These are phyloP conservation scores for Wickerhamomyces xylosicus DNA, from an alignment of 805 yeast genomes.

Conservation along the genomic window DNA sequence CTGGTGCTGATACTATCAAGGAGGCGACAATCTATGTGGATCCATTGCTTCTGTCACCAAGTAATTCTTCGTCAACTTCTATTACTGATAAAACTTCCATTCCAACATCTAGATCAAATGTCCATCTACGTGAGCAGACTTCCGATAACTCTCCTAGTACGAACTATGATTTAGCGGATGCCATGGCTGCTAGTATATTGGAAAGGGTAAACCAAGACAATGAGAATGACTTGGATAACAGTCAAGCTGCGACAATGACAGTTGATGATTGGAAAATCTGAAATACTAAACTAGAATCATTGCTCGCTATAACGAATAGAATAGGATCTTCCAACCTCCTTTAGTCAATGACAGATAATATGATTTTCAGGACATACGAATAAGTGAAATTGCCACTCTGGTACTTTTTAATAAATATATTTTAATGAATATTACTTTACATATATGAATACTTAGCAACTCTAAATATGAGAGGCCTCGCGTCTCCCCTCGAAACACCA, in stretches of 20 bases:
- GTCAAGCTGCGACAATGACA: not conserved
- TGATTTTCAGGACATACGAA: too few relatives aligned
- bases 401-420: too few relatives aligned
- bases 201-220: constrained; percentile 15
- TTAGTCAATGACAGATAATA: too few relatives aligned
- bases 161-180: constrained; percentile 17
- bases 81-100: not conserved
- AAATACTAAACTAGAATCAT: too few relatives aligned
- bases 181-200: constrained; percentile 18
- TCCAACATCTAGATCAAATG: not conserved
- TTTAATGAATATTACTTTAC: not conserved
- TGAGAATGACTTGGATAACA: not conserved
- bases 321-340: too few relatives aligned
- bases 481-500: too few relatives aligned
- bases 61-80: not conserved
- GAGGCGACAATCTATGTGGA: not conserved
- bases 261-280: constrained; percentile 17
- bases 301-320: too few relatives aligned
- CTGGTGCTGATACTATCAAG: not conserved
- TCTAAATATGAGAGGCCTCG: too few relatives aligned
- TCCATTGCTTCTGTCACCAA: not conserved
- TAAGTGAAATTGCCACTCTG: too few relatives aligned
- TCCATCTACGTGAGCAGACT: not conserved
- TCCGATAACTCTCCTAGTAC: not conserved
- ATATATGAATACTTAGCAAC: not conserved